These are phyloP conservation scores for Aspergillus transmontanensis DNA, from an alignment of 2,329 filamentous ascomycete genomes.

Conservation along the genomic window DNA sequence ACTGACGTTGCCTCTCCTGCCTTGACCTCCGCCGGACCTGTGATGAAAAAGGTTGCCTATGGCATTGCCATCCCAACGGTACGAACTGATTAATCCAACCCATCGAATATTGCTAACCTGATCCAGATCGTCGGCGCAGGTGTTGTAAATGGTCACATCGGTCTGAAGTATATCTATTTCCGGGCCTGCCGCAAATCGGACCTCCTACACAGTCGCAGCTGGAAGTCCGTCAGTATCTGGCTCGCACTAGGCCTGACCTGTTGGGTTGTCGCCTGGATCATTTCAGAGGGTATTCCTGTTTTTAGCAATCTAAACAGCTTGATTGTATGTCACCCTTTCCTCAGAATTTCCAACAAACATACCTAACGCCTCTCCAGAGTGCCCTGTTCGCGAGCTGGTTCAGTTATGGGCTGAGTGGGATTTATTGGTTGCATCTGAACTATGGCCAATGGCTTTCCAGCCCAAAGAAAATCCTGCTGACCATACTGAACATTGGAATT, in stretches of 20 bases:
- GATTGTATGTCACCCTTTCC: neutral
- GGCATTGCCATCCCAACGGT: conserved; percentile 60
- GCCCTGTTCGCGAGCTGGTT: neutral
- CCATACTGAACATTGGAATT: neutral
- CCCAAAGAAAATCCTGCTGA: neutral
- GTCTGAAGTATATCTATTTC: neutral
- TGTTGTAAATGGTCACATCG: neutral
- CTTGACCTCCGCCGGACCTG: conserved; percentile 60
- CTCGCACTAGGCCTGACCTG: neutral
- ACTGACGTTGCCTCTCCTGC: conserved; percentile 64
- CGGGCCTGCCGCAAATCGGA: neutral
- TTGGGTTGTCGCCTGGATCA: neutral
- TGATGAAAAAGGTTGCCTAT: conserved; percentile 66
- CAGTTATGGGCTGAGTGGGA: neutral
- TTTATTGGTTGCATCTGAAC: neutral
- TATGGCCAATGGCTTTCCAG: neutral
- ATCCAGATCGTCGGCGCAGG: neutral
- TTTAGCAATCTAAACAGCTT: neutral
- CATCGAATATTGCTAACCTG: neutral
- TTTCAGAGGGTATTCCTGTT: neutral
- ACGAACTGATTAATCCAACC: neutral
- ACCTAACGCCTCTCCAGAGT: neutral
- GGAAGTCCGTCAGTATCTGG: neutral
- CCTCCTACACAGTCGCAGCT: neutral
- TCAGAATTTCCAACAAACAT: neutral